These are phyloP conservation scores for Cryptosporidium andersoni DNA, from an alignment of 169 alveolate species.

Conservation along the genomic window DNA sequence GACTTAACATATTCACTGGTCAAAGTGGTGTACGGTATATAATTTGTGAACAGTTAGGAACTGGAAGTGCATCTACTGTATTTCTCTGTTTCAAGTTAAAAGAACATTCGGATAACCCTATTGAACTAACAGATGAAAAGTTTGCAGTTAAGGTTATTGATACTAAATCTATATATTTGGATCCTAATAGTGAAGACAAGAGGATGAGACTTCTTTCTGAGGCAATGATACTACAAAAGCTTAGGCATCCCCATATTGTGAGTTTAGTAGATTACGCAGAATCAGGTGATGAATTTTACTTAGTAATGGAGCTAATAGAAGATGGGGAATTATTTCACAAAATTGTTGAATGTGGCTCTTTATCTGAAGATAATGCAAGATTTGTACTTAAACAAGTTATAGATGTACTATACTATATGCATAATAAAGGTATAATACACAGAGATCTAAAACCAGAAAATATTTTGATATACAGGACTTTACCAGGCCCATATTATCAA, in stretches of 20 bases:
- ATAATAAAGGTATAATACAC: conserved; percentile 82
- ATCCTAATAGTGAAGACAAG: conserved; percentile 44
- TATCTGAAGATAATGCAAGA: conserved; percentile 80
- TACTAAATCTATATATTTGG: conserved; percentile 9
- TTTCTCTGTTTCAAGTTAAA: conserved; percentile 41
- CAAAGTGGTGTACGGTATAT: conserved; percentile 60
- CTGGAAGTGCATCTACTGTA: conserved; percentile 71
- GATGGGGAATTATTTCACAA: conserved; percentile 91
- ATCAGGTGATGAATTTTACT: conserved; percentile 79
- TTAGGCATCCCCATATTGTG: conserved; percentile 82
- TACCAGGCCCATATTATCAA: conserved; percentile 71
- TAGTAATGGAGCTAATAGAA: conserved; percentile 87
- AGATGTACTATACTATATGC: conserved; percentile 82
- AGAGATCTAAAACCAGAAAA: conserved; percentile 94
- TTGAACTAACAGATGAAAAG: conserved; percentile 6
- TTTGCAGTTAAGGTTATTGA: conserved; percentile 67
- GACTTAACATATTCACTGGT: conserved; percentile 35
- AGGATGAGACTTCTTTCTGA: conserved; percentile 77
- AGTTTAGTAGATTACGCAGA: conserved; percentile 79
- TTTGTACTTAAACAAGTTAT: conserved; percentile 80
- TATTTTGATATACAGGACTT: conserved; percentile 80
- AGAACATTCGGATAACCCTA: conserved; percentile 27
- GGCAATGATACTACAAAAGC: conserved; percentile 75
- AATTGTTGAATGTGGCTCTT: conserved; percentile 81
- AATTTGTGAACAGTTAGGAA: conserved; percentile 62